These are phyloP conservation scores for Suhomyces taliae DNA, from an alignment of 1,139 yeast species.

Conservation along the genomic window DNA sequence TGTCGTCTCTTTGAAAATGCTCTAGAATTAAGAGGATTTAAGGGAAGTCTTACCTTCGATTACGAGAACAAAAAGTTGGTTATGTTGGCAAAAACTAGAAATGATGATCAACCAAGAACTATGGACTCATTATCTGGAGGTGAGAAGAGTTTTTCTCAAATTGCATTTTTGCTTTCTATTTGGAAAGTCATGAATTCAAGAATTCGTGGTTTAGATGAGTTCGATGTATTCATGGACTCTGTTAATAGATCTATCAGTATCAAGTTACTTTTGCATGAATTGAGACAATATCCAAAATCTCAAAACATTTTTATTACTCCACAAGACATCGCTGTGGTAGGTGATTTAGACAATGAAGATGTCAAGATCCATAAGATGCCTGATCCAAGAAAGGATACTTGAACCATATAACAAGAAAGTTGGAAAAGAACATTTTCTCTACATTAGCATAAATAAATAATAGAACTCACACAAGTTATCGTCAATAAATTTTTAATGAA, in stretches of 20 bases:
- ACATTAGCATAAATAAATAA: neutral
- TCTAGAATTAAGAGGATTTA: slow-evolving; percentile 67
- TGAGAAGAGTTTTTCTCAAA: slow-evolving; percentile 91
- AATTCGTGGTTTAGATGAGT: slow-evolving; percentile 90
- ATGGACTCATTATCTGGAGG: slow-evolving; percentile 94
- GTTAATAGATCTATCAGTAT: slow-evolving; percentile 84
- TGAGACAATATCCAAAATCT: slow-evolving; percentile 58
- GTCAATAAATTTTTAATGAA: neutral
- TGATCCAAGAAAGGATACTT: slow-evolving; percentile 44
- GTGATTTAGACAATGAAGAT: slow-evolving; percentile 59
- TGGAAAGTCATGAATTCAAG: slow-evolving; percentile 93
- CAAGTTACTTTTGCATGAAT: slow-evolving; percentile 67
- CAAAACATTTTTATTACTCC: slow-evolving; percentile 96
- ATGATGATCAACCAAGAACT: slow-evolving; percentile 59
- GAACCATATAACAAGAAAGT: neutral
- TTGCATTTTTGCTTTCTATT: slow-evolving; percentile 81
- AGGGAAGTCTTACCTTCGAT: slow-evolving; percentile 70
- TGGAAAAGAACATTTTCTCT: neutral
- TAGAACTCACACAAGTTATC: neutral
- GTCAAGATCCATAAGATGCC: slow-evolving; percentile 73
- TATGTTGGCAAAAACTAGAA: slow-evolving; percentile 61
- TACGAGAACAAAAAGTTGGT: slow-evolving; percentile 50
- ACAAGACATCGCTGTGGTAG: slow-evolving; percentile 80
- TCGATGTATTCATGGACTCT: slow-evolving; percentile 97
- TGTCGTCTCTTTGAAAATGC: slow-evolving; percentile 55